Base-by-base conservation (phyloP, 345 rosid genomes). In the Rhizophora apiculata region DNA sequence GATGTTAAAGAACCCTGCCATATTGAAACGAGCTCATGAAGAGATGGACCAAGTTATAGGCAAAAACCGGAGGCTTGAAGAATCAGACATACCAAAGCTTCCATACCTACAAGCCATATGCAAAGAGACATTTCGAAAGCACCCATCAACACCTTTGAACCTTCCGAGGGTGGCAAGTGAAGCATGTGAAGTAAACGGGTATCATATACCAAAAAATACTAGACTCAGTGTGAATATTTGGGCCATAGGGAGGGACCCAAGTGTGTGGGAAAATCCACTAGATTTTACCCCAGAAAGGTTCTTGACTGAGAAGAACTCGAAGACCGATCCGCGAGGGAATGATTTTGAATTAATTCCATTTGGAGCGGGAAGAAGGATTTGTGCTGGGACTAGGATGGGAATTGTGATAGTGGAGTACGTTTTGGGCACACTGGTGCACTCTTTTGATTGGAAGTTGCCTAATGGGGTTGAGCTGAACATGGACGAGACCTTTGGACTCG, bases 11-110 rank as follows among this genome's bases (percentile, higher is more conserved):
- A 83, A 79, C 65, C 85, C 85, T 0, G 73, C 21, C 19, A 81
- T 86, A 51, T 62, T 88, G 6, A 78, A 71, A 30, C 32, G 63
- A 22, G 89, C 85, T 19, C 94, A 88, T 0, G 80, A 81, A 0
- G 91, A 88, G 81, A 86, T 86, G 91, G 94, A 88, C 54, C 60
- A 55, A 36, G 91, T 86, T 24, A 82, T 86, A 6, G 91, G 93
- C 24, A 71, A 75, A 65, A 72, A 77, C 59, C 81, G 89, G 30
- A 61, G 87, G 62, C 81, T 84, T 0, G 52, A 62, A 29, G 93
- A 88, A 69, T 84, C 87, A 0, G 89, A 88, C 79, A 13, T 88
- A 46, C 67, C 75, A 2, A 82, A 82, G 8, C 88, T 87, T 36
- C 82, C 82, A 3, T 87, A 81, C 67, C 34, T 86, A 6, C 80